Evolutionary conservation across 1,284 basidiomycete genomes (phyloP).

Genomic region (Pascua sp.): DNA sequence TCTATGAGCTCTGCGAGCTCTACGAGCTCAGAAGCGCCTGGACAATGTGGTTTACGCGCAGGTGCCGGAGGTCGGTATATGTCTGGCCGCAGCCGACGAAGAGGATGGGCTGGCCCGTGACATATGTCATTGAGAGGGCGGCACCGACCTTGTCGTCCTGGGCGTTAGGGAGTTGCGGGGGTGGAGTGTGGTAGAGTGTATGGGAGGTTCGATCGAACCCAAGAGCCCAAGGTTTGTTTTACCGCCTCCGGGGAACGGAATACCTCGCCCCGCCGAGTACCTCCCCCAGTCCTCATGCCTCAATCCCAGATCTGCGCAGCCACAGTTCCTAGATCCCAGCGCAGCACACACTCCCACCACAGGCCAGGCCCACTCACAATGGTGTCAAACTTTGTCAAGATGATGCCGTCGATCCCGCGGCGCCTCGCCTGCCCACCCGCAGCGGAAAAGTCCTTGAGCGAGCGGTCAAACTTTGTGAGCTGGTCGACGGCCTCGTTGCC

Average conservation of each 20-base stretch:
- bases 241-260: no score
- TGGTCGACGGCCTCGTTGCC: conserved; percentile 97
- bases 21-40: conserved; percentile 73
- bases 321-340: no score
- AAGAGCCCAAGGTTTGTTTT: no score
- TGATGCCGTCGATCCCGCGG: conserved; percentile 91
- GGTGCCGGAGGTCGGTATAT: conserved; percentile 84
- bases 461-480: conserved; percentile 86
- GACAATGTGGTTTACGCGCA: conserved; percentile 88
- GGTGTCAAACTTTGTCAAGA: conserved; percentile 96
- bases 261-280: no score
- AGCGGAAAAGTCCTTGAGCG: conserved; percentile 71
- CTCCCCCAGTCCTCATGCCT: no score
- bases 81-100: conserved; percentile 97
- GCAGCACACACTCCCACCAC: no score
- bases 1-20: no score
- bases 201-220: no score
- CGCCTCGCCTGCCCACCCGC: conserved; percentile 43
- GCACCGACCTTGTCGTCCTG: conserved; percentile 73
- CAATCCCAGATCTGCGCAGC: no score
- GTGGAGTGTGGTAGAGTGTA: no score
- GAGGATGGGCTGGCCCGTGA: conserved; percentile 91
- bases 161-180: neutral
- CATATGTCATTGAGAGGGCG: conserved; percentile 94
- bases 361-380: conserved; percentile 53